A percentile compares a stretch with the other conserved stretches of the same genome.
Conservation (phyloP, 2,329 filamentous ascomycete genomes). For the Zasmidium citrigriseum region DNA sequence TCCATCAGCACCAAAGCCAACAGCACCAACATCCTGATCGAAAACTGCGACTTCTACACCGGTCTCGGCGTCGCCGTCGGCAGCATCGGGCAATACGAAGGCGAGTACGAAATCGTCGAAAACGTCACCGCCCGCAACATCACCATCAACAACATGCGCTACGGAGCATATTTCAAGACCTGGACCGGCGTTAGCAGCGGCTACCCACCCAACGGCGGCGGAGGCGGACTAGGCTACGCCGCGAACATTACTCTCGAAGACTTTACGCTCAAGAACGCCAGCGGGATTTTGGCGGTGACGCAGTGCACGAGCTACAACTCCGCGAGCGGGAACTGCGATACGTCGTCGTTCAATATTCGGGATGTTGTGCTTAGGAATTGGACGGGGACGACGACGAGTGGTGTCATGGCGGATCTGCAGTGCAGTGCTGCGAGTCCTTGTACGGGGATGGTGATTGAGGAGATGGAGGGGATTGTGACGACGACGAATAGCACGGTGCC, state of each 20-base stretch:
- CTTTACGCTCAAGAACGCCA: slow-evolving; percentile 25
- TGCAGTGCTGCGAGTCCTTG: slow-evolving; percentile 30
- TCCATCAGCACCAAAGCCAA: slow-evolving; percentile 57
- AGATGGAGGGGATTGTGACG: slow-evolving; percentile 10
- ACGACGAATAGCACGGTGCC: slow-evolving; percentile 19
- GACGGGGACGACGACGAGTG: slow-evolving; percentile 29
- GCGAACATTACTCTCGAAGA: slow-evolving; percentile 40
- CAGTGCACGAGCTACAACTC: slow-evolving; percentile 28
- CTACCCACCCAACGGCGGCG: slow-evolving; percentile 60
- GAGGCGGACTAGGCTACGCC: slow-evolving; percentile 53
- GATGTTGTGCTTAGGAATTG: slow-evolving; percentile 33
- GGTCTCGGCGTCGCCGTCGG: slow-evolving; percentile 58
- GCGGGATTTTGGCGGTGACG: slow-evolving; percentile 25
- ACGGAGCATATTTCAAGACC: slow-evolving; percentile 50
- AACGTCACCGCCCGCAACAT: slow-evolving; percentile 53
- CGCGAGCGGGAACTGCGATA: slow-evolving; percentile 26
- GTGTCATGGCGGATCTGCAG: slow-evolving; percentile 26
- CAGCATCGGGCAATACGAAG: slow-evolving; percentile 58
- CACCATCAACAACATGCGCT: slow-evolving; percentile 19
- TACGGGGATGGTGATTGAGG: slow-evolving; percentile 17
- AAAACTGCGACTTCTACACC: slow-evolving; percentile 51
- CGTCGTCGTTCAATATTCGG: slow-evolving; percentile 41
- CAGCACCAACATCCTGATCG: slow-evolving; percentile 54
- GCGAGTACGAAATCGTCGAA: slow-evolving; percentile 51
- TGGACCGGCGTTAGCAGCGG: slow-evolving; percentile 54